phyloP scores from a whole-genome alignment of 768 basidiomycete genomes.

The Cubamyces sp. region DNA sequence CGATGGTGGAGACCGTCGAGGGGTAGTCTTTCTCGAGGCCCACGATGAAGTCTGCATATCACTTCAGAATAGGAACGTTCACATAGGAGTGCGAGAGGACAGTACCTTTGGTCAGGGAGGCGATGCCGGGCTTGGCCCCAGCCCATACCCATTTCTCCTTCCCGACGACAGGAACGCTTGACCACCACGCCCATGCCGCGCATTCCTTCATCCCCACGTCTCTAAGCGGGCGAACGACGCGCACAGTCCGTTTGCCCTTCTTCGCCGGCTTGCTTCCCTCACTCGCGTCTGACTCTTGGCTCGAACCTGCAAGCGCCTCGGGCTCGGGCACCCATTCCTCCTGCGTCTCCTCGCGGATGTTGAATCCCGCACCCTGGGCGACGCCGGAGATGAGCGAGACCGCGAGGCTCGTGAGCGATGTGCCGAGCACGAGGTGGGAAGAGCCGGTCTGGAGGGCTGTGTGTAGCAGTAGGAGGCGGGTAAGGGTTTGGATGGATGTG shows the following conservation, averaged over 20 bases:
- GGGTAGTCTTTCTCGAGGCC: slow-evolving; percentile 84
- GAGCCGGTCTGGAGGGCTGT: slow-evolving; percentile 59
- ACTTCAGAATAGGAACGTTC: neutral
- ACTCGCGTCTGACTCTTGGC: neutral
- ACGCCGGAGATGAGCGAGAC: slow-evolving; percentile 75
- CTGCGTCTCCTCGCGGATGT: slow-evolving; percentile 65
- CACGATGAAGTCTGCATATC: slow-evolving; percentile 68
- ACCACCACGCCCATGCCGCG: slow-evolving; percentile 79
- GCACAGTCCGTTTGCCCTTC: slow-evolving; percentile 38
- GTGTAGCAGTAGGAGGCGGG: slow-evolving; percentile 70
- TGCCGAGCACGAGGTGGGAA: slow-evolving; percentile 82
- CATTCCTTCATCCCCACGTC: slow-evolving; percentile 84
- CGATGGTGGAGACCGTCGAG: slow-evolving; percentile 84
- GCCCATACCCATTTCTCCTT: slow-evolving; percentile 45
- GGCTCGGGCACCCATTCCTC: slow-evolving; percentile 64
- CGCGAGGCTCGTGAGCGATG: slow-evolving; percentile 78
- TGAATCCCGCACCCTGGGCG: slow-evolving; percentile 76
- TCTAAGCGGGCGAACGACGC: slow-evolving; percentile 67
- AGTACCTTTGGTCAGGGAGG: slow-evolving; percentile 68
- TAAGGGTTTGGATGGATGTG: slow-evolving; percentile 59
- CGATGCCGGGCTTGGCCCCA: slow-evolving; percentile 61
- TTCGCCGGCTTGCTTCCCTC: slow-evolving; percentile 2
- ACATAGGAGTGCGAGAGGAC: neutral
- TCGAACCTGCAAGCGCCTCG: neutral
- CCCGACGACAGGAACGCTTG: slow-evolving; percentile 54